phyloP scores from a whole-genome alignment of 305 asterid species.

The Solanum hybrid region DNA sequence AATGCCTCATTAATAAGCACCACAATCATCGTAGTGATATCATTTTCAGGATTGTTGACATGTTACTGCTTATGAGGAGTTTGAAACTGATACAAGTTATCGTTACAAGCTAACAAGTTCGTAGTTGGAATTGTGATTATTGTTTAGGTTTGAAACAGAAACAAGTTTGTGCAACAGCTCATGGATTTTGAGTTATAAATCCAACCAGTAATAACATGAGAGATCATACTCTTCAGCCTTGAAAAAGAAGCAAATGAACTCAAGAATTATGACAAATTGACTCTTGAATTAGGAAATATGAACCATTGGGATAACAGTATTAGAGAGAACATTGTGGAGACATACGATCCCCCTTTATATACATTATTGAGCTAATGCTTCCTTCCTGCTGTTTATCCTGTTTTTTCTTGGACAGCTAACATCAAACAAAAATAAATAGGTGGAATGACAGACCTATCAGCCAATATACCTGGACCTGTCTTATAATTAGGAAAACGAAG shows the following conservation, averaged over 20 bases:
- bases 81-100: not conserved
- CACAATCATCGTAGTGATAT: not conserved
- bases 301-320: no score
- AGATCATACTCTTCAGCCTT: not conserved
- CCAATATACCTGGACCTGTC: no score
- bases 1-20: not conserved
- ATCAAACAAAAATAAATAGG: no score
- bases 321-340: no score
- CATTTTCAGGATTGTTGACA: not conserved
- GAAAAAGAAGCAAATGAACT: not conserved
- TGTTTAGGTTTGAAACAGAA: not conserved
- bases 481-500: no score
- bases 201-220: not conserved
- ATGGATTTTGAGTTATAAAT: no score
- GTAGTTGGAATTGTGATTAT: not conserved
- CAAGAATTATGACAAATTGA: not conserved
- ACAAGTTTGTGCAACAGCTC: not conserved
- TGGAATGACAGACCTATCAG: no score
- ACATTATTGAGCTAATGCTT: no score
- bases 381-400: no score
- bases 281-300: not conserved
- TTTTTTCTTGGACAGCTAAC: no score
- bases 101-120: not conserved
- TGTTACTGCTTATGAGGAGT: not conserved
- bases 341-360: no score